Evolutionary conservation across 345 rosid genomes (phyloP), one percentile per base, ranked within the genome.

Genomic region (Lepidium sativum): DNA sequence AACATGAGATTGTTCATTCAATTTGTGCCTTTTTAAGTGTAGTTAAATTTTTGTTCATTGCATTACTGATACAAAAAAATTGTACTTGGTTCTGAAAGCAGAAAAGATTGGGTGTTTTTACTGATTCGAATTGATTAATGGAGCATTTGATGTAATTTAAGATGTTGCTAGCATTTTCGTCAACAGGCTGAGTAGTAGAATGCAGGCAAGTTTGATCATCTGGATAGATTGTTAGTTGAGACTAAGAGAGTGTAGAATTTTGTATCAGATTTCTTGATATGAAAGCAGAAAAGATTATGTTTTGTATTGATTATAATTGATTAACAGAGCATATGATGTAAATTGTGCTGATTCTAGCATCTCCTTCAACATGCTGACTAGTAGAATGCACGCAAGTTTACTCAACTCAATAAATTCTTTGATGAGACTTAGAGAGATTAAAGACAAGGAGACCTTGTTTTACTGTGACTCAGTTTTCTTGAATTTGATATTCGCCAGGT

Each of bases 401-500:
- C n/a, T n/a, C n/a, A n/a, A n/a, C n/a, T n/a, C n/a, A n/a, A n/a
- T n/a, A n/a, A n/a, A n/a, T n/a, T n/a, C n/a, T n/a, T n/a, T n/a
- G n/a, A n/a, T n/a, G n/a, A n/a, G n/a, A n/a, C n/a, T n/a, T n/a
- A n/a, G n/a, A n/a, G n/a, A n/a, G n/a, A n/a, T n/a, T n/a, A n/a
- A n/a, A n/a, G n/a, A n/a, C n/a, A n/a, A n/a, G n/a, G n/a, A n/a
- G n/a, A n/a, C n/a, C n/a, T n/a, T n/a, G n/a, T n/a, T n/a, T n/a
- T n/a, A n/a, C n/a, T n/a, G n/a, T n/a, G n/a, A n/a, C n/a, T 52
- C 54, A 51, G 15, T 13, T 20, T 16, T 44, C 34, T 17, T 18
- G 11, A 31, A 18, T 32, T 68, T 54, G 64, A 13, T 80, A 6
- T 57, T 32, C 37, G 37, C 13, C 78, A 92, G 98, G 89, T 92